Base-by-base conservation (phyloP, 2,329 filamentous ascomycete genomes). In the Macrophomina pseudophaseolina region DNA sequence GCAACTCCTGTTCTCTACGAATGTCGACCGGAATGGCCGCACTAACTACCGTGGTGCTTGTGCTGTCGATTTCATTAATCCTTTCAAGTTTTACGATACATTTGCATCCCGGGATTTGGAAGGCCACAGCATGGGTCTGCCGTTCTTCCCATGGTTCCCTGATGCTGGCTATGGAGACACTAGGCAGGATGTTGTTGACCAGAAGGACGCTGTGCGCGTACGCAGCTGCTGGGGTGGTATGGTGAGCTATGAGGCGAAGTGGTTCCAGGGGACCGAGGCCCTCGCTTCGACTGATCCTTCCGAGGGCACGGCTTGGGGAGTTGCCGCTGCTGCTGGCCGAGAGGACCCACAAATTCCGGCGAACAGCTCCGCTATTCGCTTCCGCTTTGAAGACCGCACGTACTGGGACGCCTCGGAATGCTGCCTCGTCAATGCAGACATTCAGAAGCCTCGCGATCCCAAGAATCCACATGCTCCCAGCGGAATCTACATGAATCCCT, bases 211-310 rank as follows among this genome's bases (percentile, higher is more conserved):
- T 0, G 90, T 93, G 1, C 85, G 87, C 8, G 90, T 93, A 1
- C 86, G 85, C 71, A 89, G 88, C 69, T 93, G 91, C 78, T 93
- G 91, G 91, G 89, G 90, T 63, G 91, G 91, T 28, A 92, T 93
- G 86, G 88, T 87, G 2, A 87, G 87, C 2, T 89, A 89, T 76
- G 84, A 89, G 72, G 88, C 86, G 1, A 78, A 79, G 54, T 88
- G 85, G 75, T 86, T 90, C 54, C 86, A 88, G 3, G 62, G 35
- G 9, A 28, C 56, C 6, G n/a, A 52, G 28, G 56, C 49, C 28
- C 56, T 66, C 30, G 48, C 49, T 32, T 56, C 49, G 28, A 51
- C 65, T 6, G 65, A 66, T 49, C 65, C 65, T 23, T 23, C 30
- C 28, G 56, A 60, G 28, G 65, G 65, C 56, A 62, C 65, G 12